Conservation (phyloP, 495 filamentous ascomycete genomes). For the Penicillium pancosmium region DNA sequence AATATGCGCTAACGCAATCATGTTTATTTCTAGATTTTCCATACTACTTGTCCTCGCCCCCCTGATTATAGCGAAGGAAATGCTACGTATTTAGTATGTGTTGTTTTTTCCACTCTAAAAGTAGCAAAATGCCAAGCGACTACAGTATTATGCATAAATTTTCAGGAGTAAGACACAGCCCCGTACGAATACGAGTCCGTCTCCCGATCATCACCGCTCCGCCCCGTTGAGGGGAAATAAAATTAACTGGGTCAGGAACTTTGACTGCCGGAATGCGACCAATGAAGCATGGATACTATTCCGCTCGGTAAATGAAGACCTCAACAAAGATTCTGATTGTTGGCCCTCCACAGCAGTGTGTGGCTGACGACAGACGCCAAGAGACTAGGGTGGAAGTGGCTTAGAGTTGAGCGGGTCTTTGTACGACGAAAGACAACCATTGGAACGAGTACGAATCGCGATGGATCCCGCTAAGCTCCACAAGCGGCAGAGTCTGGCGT, state of each 20-base stretch:
- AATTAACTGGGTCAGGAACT: not conserved
- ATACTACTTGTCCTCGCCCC: too few relatives aligned
- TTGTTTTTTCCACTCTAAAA: too few relatives aligned
- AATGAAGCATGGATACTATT: not conserved
- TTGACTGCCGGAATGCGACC: not conserved
- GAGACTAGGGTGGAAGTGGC: not conserved
- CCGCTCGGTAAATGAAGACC: not conserved
- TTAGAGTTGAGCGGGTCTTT: not conserved
- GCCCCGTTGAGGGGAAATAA: not conserved
- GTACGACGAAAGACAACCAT: not conserved
- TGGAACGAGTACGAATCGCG: slow-evolving; percentile 2
- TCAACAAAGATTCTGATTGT: not conserved
- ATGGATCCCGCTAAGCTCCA: slow-evolving; percentile 3
- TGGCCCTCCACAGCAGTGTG: not conserved
- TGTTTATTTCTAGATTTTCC: too few relatives aligned
- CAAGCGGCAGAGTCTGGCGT: not conserved
- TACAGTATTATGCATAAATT: not conserved
- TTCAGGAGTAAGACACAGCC: not conserved
- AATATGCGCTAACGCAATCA: too few relatives aligned
- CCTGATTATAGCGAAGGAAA: too few relatives aligned
- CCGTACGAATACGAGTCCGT: slow-evolving; percentile 4
- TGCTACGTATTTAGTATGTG: too few relatives aligned
- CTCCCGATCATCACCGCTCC: not conserved
- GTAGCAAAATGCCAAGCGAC: not conserved
- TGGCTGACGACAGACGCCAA: slow-evolving; percentile 1